A percentile compares a stretch with the other conserved stretches of the same genome.
Evolutionary conservation across 306 rosid genomes (phyloP).

Genomic region (Canavalia ensiformis): DNA sequence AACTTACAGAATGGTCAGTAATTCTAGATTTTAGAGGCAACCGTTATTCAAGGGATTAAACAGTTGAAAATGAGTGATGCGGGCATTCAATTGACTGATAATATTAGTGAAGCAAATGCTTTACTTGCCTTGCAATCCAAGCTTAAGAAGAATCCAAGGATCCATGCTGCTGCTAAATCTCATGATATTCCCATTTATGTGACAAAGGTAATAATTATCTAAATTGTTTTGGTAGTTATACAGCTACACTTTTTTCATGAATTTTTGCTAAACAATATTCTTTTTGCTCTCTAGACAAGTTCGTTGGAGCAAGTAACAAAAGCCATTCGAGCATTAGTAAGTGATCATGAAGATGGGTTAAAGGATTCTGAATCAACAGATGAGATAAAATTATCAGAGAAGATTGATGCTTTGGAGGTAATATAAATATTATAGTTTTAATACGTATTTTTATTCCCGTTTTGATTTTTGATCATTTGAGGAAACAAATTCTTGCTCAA

Average conservation of each 20-base stretch:
- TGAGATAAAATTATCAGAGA: conserved; percentile 67
- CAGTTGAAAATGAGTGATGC: conserved; percentile 76
- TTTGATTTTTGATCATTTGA: background rate
- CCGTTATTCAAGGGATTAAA: conserved; percentile 80
- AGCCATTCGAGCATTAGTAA: conserved; percentile 71
- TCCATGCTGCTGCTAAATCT: conserved; percentile 95
- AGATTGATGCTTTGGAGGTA: conserved; percentile 93
- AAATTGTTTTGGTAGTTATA: conserved; percentile 26
- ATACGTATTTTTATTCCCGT: conserved; percentile 27
- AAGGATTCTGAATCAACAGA: conserved; percentile 66
- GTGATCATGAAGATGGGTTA: conserved; percentile 76
- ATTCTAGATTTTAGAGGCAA: conserved; percentile 88
- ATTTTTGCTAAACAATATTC: conserved; percentile 42
- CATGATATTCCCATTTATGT: conserved; percentile 75
- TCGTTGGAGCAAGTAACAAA: conserved; percentile 84
- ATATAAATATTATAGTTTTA: conserved; percentile 45
- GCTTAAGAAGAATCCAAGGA: conserved; percentile 88
- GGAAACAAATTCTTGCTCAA: conserved; percentile 24
- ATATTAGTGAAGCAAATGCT: conserved; percentile 93
- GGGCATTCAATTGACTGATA: conserved; percentile 75
- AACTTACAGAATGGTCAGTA: conserved; percentile 65
- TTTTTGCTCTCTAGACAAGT: conserved; percentile 63
- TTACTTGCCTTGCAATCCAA: conserved; percentile 86
- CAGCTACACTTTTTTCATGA: conserved; percentile 5
- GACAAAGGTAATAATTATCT: conserved; percentile 70